Conservation (phyloP, 345 rosid species). For the Sisymbrium altissimum region DNA sequence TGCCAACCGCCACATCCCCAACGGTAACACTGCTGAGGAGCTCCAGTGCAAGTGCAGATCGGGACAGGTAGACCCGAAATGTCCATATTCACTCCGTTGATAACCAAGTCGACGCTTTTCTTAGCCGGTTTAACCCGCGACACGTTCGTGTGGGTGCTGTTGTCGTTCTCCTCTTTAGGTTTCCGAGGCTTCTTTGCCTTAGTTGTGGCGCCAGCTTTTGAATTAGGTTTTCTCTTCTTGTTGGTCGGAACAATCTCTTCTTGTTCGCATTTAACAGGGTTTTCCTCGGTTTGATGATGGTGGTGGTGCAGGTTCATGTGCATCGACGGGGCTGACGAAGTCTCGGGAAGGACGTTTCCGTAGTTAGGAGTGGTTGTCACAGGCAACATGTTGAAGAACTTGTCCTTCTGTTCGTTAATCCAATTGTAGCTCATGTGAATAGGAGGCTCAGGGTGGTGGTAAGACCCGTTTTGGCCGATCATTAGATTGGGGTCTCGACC, state of each 20-base stretch:
- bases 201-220: conserved; percentile 48
- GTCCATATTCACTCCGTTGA: conserved; percentile 88
- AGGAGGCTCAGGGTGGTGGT: conserved; percentile 51
- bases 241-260: conserved; percentile 53
- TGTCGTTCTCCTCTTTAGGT: conserved; percentile 56
- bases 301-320: conserved; percentile 58
- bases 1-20: conserved; percentile 99
- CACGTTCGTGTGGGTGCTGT: conserved; percentile 7
- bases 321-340: conserved; percentile 54
- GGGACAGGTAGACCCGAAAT: conserved; percentile 85
- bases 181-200: conserved; percentile 74
- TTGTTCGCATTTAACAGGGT: conserved; percentile 41
- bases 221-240: conserved; percentile 64
- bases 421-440: conserved; percentile 67
- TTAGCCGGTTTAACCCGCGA: conserved; percentile 72
- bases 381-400: conserved; percentile 59
- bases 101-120: conserved; percentile 76
- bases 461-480: conserved; percentile 55
- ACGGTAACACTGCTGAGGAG: conserved; percentile 90
- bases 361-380: conserved; percentile 42
- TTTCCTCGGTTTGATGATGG: conserved; percentile 41
- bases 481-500: conserved; percentile 72
- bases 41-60: conserved; percentile 92
- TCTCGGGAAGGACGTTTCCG: conserved; percentile 49
- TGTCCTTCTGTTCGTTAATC: conserved; percentile 72